Evolutionary conservation across 106 monocot species (phyloP).

Genomic region (Posidonia australis): DNA sequence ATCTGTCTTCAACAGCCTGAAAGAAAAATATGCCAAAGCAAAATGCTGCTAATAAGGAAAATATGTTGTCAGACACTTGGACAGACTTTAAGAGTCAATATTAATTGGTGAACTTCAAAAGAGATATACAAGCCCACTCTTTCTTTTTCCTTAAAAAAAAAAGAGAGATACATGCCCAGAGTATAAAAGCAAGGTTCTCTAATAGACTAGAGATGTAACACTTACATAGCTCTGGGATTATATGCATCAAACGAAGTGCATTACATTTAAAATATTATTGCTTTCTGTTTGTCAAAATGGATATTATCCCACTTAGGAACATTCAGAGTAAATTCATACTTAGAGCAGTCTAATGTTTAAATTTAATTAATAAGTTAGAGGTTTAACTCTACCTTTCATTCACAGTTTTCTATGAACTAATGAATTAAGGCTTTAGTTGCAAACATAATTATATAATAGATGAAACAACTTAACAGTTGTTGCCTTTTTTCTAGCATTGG

Average conservation of each 20-base stretch:
- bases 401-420: too few species aligned
- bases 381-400: too few species aligned
- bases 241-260: not conserved
- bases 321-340: too few species aligned
- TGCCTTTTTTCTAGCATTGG: too few species aligned
- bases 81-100: not conserved
- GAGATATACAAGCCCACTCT: not conserved
- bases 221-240: not conserved
- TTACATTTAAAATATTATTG: not conserved
- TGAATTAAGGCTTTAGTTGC: too few species aligned
- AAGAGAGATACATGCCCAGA: not conserved
- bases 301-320: too few species aligned
- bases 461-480: too few species aligned
- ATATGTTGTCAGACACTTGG: not conserved
- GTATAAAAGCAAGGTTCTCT: not conserved
- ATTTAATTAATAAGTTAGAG: too few species aligned
- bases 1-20: slow-evolving; percentile 86
- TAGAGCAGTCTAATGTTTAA: too few species aligned
- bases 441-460: too few species aligned
- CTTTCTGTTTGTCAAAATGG: too few species aligned
- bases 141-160: too few species aligned
- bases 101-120: not conserved
- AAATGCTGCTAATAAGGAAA: not conserved
- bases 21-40: slow-evolving; percentile 1
- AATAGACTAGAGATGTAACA: not conserved